Evolutionary conservation across 2,329 filamentous ascomycete genomes (phyloP).

Genomic region (Pseudocercospora cruenta): DNA sequence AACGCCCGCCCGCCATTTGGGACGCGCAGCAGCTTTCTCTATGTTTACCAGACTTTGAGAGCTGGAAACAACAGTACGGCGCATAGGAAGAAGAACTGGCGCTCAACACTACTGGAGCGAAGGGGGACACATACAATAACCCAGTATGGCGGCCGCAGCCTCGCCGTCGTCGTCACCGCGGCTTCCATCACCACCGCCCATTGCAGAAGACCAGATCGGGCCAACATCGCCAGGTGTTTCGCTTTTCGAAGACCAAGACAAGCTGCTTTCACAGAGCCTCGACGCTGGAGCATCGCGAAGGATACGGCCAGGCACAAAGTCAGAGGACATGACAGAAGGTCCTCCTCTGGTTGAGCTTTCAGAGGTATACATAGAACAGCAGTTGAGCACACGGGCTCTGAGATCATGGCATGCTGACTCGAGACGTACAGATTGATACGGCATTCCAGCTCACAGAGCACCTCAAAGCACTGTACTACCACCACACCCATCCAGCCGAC

Average conservation of each 20-base stretch:
- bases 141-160: constrained; percentile 40
- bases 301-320: constrained; percentile 89
- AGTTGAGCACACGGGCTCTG: neutral
- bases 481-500: constrained; percentile 72
- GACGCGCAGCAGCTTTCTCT: neutral
- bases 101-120: neutral
- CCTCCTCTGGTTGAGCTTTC: constrained; percentile 83
- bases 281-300: constrained; percentile 78
- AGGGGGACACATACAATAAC: neutral
- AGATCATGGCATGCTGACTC: constrained; percentile 18
- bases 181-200: constrained; percentile 90
- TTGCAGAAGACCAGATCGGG: constrained; percentile 90
- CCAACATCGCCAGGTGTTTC: constrained; percentile 73
- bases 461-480: constrained; percentile 86
- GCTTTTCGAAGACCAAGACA: constrained; percentile 62
- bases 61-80: neutral
- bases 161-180: constrained; percentile 78
- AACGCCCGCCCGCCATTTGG: neutral
- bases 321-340: constrained; percentile 89
- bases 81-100: neutral
- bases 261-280: constrained; percentile 60
- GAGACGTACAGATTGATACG: constrained; percentile 75
- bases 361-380: constrained; percentile 62
- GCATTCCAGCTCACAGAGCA: constrained; percentile 98
- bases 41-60: neutral